phyloP scores from a whole-genome alignment of 306 rosid species.

The Pyrus bretschneideri region DNA sequence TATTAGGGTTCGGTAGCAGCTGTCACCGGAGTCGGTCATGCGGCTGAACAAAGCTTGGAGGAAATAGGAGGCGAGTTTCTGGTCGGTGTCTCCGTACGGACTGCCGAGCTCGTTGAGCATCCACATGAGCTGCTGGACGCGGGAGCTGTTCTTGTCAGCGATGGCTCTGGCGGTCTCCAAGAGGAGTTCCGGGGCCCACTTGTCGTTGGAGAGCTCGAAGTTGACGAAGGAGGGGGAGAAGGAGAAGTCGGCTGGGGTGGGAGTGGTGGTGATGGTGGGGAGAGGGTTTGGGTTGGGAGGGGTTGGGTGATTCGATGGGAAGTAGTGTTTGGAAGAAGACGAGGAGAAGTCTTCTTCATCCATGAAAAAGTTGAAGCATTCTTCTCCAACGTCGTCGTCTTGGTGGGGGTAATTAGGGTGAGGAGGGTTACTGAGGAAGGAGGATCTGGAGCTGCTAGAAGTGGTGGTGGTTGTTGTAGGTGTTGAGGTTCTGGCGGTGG shows the following conservation, averaged over 20 bases:
- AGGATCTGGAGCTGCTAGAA: slow-evolving; percentile 76
- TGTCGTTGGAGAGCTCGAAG: slow-evolving; percentile 52
- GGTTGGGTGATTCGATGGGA: slow-evolving; percentile 16
- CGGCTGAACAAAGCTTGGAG: slow-evolving; percentile 80
- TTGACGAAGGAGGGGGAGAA: slow-evolving; percentile 43
- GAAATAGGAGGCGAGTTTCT: slow-evolving; percentile 69
- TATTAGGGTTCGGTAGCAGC: slow-evolving; percentile 53
- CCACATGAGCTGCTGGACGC: slow-evolving; percentile 84
- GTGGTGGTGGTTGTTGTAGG: slow-evolving; percentile 18
- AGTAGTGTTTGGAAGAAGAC: slow-evolving; percentile 69
- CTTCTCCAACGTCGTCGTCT: slow-evolving; percentile 44
- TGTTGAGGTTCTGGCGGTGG: slow-evolving; percentile 39
- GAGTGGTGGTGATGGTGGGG: slow-evolving; percentile 8
- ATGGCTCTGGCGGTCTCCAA: slow-evolving; percentile 67
- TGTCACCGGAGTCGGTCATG: slow-evolving; percentile 63
- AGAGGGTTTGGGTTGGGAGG: slow-evolving; percentile 18
- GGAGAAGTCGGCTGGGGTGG: slow-evolving; percentile 17
- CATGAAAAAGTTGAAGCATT: slow-evolving; percentile 98
- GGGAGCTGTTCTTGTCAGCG: slow-evolving; percentile 51
- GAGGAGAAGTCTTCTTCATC: slow-evolving; percentile 94
- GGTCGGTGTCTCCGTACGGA: slow-evolving; percentile 82
- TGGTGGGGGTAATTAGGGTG: slow-evolving; percentile 33
- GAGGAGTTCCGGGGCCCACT: slow-evolving; percentile 65
- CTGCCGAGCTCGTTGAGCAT: slow-evolving; percentile 86
- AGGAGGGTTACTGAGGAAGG: slow-evolving; percentile 7